Percentiles rank a stretch among this genome's conserved stretches.
Evolutionary conservation across 345 rosid genomes (phyloP).

Genomic region (Cardamine resedifolia): DNA sequence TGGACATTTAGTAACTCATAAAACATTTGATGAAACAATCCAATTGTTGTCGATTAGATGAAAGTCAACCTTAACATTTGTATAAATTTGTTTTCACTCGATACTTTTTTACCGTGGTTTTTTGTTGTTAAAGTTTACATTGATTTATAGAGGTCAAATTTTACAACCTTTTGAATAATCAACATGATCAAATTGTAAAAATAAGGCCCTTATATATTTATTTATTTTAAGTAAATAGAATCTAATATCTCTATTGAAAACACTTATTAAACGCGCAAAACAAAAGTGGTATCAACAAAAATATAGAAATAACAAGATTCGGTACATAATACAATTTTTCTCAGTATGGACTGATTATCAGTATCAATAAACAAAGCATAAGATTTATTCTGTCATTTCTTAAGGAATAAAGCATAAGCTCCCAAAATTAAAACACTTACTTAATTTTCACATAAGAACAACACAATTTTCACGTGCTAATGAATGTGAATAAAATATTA

Average conservation of each 20-base stretch:
- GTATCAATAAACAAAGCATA: neutral
- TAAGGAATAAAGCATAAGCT: neutral
- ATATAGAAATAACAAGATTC: slow-evolving; percentile 6
- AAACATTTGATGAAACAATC: too few species aligned
- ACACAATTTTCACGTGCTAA: slow-evolving; percentile 32
- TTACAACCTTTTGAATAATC: slow-evolving; percentile 1
- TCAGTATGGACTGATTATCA: neutral
- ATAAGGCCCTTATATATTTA: too few species aligned
- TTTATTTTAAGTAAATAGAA: neutral
- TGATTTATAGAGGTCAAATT: neutral
- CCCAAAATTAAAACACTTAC: neutral
- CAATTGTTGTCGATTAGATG: neutral
- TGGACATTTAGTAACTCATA: too few species aligned
- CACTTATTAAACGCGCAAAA: slow-evolving; percentile 11
- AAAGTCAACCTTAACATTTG: neutral
- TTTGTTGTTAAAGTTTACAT: neutral
- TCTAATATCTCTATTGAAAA: neutral
- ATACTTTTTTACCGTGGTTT: neutral
- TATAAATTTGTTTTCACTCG: neutral
- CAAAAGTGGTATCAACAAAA: slow-evolving; percentile 18
- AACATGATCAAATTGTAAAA: neutral
- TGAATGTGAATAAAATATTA: neutral
- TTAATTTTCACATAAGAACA: neutral
- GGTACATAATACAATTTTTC: neutral
- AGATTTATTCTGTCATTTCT: neutral